Evolutionary conservation across 164 flowering plant genomes (phyloP), one percentile per base, ranked within the genome.

Genomic region (Santalum album): DNA sequence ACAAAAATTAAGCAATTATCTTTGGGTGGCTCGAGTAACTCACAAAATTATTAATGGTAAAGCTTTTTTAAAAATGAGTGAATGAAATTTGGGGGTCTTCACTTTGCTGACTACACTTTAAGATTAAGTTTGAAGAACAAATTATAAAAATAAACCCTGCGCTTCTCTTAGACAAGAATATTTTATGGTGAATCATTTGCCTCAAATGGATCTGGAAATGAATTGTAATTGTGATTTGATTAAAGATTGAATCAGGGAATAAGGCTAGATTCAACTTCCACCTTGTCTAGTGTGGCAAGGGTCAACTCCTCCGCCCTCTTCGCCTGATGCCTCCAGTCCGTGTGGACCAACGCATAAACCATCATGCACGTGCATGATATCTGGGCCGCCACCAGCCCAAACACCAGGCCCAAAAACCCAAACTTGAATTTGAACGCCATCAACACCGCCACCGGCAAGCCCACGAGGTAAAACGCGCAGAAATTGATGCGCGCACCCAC

Each of bases 311-410:
- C 69, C 0, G 83, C 81, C 47, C 76, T 62, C 54, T 60, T 67
- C 6, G 65, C 71, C 55, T 78, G 73, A 12, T 74, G 68, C 47
- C 57, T 71, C 87, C 87, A 78, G 25, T 76, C 78, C 0, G 80
- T 81, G 12, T 24, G 38, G 7, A 54, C 17, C 66, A 78, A 59
- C 14, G 71, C 64, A 21, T 59, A 71, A 7, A 72, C 20, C 83
- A 81, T 65, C 82, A 81, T 65, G 15, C 27, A 20, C 54, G 69
- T 1, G 62, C 87, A 78, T 0, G 78, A 65, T 6, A 58, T 21
- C 50, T 76, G 78, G 5, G 80, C 74, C 3, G 74, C 71, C 3
- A 71, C 63, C 16, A 79, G 62, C 49, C 87, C 82, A 44, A 69
- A 49, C 82, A 72, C 73, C 69, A 0, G 47, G 4, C 83, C 87